Percentiles rank a stretch among this genome's conserved stretches.
phyloP scores from a whole-genome alignment of 2,329 filamentous ascomycete genomes.

The Diaporthe australafricana region DNA sequence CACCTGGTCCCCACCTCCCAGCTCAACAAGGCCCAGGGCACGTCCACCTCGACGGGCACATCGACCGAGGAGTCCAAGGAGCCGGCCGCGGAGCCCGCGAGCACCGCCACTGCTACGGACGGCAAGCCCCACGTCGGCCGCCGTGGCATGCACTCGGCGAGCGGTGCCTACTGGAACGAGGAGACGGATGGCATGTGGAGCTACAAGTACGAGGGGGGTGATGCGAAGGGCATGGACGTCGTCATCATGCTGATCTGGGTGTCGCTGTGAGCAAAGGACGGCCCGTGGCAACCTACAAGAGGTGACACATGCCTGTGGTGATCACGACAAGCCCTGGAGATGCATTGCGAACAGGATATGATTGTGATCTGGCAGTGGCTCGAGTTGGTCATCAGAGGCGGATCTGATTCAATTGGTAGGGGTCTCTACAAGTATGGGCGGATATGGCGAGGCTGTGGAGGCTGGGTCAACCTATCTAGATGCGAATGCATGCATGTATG shows the following conservation, averaged over 20 bases:
- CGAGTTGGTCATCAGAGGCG: not conserved
- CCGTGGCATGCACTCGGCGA: conserved; percentile 90
- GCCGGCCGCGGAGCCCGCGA: conserved; percentile 52
- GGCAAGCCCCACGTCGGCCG: conserved; percentile 81
- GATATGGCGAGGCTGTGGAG: not conserved
- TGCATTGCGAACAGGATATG: not conserved
- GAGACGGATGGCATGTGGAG: conserved; percentile 92
- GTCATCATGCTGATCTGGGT: conserved; percentile 85
- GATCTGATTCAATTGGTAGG: not conserved
- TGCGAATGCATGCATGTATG: conserved; percentile 5
- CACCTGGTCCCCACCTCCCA: conserved; percentile 79
- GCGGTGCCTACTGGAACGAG: conserved; percentile 90
- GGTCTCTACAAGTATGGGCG: not conserved
- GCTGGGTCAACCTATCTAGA: not conserved
- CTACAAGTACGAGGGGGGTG: conserved; percentile 82
- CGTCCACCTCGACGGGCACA: conserved; percentile 59
- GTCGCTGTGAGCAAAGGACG: conserved; percentile 61
- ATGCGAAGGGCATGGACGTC: conserved; percentile 75
- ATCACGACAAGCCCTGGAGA: not conserved
- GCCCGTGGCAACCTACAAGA: not conserved
- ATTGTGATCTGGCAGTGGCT: not conserved
- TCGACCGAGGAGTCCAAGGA: conserved; percentile 68
- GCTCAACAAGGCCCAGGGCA: conserved; percentile 70
- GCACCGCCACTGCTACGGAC: conserved; percentile 63
- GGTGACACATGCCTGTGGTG: not conserved